Conservation (phyloP, 73 alveolate genomes). For the Diophrys appendiculata region DNA sequence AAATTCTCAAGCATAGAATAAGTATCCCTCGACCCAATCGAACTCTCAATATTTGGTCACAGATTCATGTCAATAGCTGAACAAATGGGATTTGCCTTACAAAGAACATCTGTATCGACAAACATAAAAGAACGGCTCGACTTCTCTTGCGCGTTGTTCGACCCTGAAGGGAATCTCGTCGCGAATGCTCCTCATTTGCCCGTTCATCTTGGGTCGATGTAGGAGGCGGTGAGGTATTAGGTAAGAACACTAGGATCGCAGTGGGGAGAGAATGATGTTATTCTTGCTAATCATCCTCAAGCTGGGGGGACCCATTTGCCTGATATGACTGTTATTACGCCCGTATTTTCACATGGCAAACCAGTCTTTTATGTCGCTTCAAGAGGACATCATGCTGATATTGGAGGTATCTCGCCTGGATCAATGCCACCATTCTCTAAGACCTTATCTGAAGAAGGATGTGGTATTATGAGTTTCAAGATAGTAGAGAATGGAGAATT, state of each 20-base stretch:
- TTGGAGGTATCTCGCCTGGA: slow-evolving; percentile 93
- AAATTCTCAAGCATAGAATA: slow-evolving; percentile 18
- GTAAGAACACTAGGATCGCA: slow-evolving; percentile 49
- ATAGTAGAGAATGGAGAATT: slow-evolving; percentile 66
- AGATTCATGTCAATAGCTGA: slow-evolving; percentile 93
- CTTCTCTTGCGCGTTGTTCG: slow-evolving; percentile 89
- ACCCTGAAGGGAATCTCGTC: slow-evolving; percentile 76
- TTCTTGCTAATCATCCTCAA: slow-evolving; percentile 81
- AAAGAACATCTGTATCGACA: slow-evolving; percentile 77
- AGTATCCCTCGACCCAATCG: slow-evolving; percentile 60
- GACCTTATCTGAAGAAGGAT: slow-evolving; percentile 72
- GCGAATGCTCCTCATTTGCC: slow-evolving; percentile 97
- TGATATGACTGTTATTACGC: slow-evolving; percentile 91
- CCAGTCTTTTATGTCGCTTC: slow-evolving; percentile 86
- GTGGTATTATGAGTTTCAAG: slow-evolving; percentile 65
- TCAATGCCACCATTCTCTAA: slow-evolving; percentile 89
- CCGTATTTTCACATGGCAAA: slow-evolving; percentile 67
- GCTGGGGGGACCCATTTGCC: slow-evolving; percentile 96
- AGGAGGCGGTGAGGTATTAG: slow-evolving; percentile 83
- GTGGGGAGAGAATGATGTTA: slow-evolving; percentile 85
- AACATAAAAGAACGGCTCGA: slow-evolving; percentile 91
- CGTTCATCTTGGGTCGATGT: slow-evolving; percentile 93
- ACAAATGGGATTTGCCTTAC: slow-evolving; percentile 84
- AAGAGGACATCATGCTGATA: slow-evolving; percentile 95
- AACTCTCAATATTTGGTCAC: slow-evolving; percentile 72